Base-by-base conservation (phyloP, 805 yeast genomes). In the Candida qinlingensis region DNA sequence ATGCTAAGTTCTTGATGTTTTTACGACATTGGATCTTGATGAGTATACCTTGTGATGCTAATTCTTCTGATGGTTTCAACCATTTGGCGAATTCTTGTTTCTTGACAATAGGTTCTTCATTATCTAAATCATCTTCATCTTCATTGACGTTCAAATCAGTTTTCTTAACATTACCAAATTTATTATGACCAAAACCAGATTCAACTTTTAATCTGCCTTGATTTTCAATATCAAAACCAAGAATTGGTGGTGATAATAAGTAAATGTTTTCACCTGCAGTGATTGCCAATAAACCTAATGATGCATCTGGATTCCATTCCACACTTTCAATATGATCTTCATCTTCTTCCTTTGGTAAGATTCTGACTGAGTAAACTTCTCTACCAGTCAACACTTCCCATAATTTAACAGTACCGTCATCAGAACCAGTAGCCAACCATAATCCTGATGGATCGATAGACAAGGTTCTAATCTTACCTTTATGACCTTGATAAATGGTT, bases 381-480 rank as follows among this genome's bases (percentile, higher is more conserved):
- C 99, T 83, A 42, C 99, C 99, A 5, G 97, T 88, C 51, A 90
- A 71, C 19, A 90, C 83, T 71, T 94, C 99, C 98, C 99, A 94
- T n/a, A 94, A 77, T 58, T 97, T 79, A 6, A 94, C 91, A 13
- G 91, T 79, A 47, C 98, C 98, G 65, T 94, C 99, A 65, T 94
- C 98, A 13, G 96, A 87, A 50, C 97, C 99, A 4, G 99, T 94
- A 25, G 99, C 99, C 48, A 94, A 73, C 94, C 96, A 94, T 58
- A 85, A 74, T 5, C 99, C 99, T 33, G 82, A 74, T 44, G 96
- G 96, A 64, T 92, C 96, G 42, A 92, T 77, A 7, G 91, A 80
- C 30, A 94, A 62, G 2, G 92, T 75, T 66, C 99, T 83, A 44
- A 94, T 83, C 60, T 83, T 83, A 40, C 85, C 96, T 39, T 71